phyloP scores from a whole-genome alignment of 2,329 filamentous ascomycete genomes.

The Arthrinium puccinioides region DNA sequence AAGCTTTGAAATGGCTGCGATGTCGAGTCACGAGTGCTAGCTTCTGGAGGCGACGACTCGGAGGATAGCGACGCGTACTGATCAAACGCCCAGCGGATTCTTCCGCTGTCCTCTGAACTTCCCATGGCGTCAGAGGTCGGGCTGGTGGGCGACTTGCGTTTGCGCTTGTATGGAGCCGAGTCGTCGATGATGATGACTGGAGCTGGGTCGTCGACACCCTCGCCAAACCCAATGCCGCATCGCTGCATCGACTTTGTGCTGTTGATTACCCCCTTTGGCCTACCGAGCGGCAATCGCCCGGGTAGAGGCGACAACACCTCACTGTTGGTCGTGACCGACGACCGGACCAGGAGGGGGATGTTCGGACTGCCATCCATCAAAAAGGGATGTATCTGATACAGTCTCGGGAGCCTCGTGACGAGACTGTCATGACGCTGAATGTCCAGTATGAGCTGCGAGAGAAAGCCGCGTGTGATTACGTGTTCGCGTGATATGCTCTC shows the following conservation, averaged over 20 bases:
- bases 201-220: not conserved
- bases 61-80: no score
- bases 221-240: slow-evolving; percentile 2
- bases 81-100: no score
- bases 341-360: slow-evolving; percentile 42
- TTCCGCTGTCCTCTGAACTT: no score
- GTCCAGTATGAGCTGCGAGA: slow-evolving; percentile 81
- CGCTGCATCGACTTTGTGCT: no score
- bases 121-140: slow-evolving; percentile 1
- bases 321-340: slow-evolving; percentile 32
- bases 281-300: slow-evolving; percentile 33
- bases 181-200: not conserved
- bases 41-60: no score
- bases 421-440: slow-evolving; percentile 47
- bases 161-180: slow-evolving; percentile 8
- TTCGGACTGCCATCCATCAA: slow-evolving; percentile 15
- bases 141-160: slow-evolving; percentile 6
- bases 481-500: slow-evolving; percentile 67
- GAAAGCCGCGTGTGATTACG: slow-evolving; percentile 70
- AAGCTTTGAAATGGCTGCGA: no score
- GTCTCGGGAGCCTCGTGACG: slow-evolving; percentile 26
- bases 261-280: no score
- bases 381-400: slow-evolving; percentile 21
- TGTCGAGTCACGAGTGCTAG: no score
- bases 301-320: slow-evolving; percentile 33